Evolutionary conservation across 108 stramenopile species (phyloP), one percentile per base, ranked within the genome.

Genomic region (Fragilaria crotonensis): DNA sequence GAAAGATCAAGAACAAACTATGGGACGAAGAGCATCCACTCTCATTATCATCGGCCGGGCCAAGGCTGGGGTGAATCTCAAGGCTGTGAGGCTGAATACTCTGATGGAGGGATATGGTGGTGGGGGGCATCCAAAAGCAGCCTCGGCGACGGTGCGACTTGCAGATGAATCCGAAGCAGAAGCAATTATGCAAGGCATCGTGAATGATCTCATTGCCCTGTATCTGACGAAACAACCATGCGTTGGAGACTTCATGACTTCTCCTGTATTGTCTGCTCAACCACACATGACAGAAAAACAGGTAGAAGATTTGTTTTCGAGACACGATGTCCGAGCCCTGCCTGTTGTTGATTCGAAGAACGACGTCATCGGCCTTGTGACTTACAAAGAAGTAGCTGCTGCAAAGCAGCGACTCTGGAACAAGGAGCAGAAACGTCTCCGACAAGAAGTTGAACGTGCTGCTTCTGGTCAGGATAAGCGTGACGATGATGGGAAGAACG

Each of bases 341-440:
- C 91, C 91, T 5, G 91, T 93, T 22, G 81, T 87, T n/a, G 77
- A 93, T 59, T 81, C 84, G 18, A 60, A 85, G 30, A 82, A 87
- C 52, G 59, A 83, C 19, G 85, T 93, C 19, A 85, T 93, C 62
- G 87, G 87, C 14, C 45, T 93, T 33, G 91, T 93, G 17, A 87
- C 87, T 4, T 93, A 87, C 78, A 93, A 93, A 62, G 87, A 93
- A 67, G 85, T 93, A 2, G 76, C 91, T 20, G 85, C 85, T 47
- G 91, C 87, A 19, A 81, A 72, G 62, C 79, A 89, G 84, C 75
- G 77, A 52, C 60, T 79, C 66, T 79, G 78, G 78, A 93, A 93
- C 67, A 85, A 85, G 67, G 78, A 78, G 52, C 77, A 85, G 41
- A 81, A 85, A 57, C 66, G 77, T n/a, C 31, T 76, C 21, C 85